Conservation (phyloP, 129 eudicot species). For the Escallonia rubra region DNA sequence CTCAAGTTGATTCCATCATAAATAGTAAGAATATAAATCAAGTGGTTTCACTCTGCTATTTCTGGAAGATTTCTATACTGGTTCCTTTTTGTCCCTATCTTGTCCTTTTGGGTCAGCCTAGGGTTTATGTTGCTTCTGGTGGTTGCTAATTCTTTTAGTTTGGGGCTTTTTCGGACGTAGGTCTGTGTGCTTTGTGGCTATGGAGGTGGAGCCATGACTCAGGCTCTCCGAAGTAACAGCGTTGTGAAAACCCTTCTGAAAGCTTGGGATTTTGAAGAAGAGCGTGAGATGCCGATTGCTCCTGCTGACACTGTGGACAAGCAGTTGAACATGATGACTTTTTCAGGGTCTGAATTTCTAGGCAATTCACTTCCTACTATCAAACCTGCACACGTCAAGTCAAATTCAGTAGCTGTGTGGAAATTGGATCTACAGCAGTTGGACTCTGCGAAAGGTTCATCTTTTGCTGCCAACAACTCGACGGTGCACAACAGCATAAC, state of each 20-base stretch:
- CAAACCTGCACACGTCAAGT: constrained; percentile 14
- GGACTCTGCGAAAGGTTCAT: constrained; percentile 12
- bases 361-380: constrained; percentile 17
- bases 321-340: constrained; percentile 5
- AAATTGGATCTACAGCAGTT: constrained; percentile 3
- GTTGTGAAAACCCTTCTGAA: constrained; percentile 40
- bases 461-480: constrained; percentile 12
- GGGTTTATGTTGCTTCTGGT: not conserved
- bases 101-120: not conserved
- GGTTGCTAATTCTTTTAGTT: not conserved
- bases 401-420: constrained; percentile 19
- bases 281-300: not conserved
- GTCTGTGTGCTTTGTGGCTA: constrained; percentile 64
- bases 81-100: no score
- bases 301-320: constrained; percentile 11
- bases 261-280: constrained; percentile 33
- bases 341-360: constrained; percentile 11
- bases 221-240: constrained; percentile 38
- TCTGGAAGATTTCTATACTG: no score
- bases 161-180: constrained; percentile 23
- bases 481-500: constrained; percentile 36
- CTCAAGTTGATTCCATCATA: no score
- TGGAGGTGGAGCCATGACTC: constrained; percentile 67
- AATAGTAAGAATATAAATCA: no score
- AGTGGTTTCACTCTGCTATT: no score